Evolutionary conservation across 2,329 filamentous ascomycete species (phyloP).

Genomic region (Atkinsonella hypoxylon): DNA sequence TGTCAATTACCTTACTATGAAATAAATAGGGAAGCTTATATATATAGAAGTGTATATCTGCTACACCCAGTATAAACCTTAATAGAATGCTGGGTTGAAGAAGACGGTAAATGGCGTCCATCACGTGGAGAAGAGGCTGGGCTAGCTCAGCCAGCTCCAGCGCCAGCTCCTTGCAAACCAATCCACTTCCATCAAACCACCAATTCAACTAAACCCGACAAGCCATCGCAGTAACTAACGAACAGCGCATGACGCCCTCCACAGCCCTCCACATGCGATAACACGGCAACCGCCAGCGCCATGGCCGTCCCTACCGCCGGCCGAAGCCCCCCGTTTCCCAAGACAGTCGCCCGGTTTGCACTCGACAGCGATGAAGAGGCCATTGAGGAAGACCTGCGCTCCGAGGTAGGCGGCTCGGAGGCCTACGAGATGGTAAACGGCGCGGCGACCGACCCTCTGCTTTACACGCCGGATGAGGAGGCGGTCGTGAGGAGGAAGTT

Average conservation of each 20-base stretch:
- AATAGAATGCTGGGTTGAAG: too few relatives aligned
- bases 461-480: conserved; percentile 58
- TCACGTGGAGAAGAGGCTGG: background rate
- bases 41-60: too few relatives aligned
- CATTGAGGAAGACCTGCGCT: conserved; percentile 19
- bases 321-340: conserved; percentile 13
- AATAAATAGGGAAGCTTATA: too few relatives aligned
- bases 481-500: conserved; percentile 58
- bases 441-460: conserved; percentile 22
- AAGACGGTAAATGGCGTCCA: background rate
- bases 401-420: conserved; percentile 18
- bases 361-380: conserved; percentile 21
- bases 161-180: background rate
- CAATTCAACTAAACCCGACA: background rate
- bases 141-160: background rate
- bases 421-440: conserved; percentile 23
- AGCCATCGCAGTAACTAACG: background rate
- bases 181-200: background rate
- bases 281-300: background rate
- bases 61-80: too few relatives aligned
- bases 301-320: conserved; percentile 7
- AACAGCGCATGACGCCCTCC: background rate
- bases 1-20: too few relatives aligned
- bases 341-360: conserved; percentile 25
- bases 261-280: background rate